Conservation (phyloP, 2,329 filamentous ascomycete species). For the Penicillium sp. region DNA sequence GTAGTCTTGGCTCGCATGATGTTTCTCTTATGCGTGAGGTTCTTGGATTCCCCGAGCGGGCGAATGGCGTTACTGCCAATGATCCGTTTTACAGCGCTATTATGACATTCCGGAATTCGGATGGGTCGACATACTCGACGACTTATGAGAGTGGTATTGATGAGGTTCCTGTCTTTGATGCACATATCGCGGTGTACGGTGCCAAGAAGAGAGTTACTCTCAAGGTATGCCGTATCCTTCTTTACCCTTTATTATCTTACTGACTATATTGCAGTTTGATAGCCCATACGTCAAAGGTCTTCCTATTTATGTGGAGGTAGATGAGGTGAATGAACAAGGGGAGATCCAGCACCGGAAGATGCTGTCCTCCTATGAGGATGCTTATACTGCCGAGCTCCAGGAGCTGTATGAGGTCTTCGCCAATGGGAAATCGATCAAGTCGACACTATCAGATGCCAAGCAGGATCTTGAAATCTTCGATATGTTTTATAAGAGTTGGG, state of each 20-base stretch:
- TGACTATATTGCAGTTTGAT: neutral
- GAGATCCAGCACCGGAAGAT: conserved; percentile 37
- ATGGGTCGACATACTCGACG: conserved; percentile 12
- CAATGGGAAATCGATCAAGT: conserved; percentile 41
- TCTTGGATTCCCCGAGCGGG: conserved; percentile 12
- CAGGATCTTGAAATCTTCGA: conserved; percentile 40
- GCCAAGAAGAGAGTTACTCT: conserved; percentile 16
- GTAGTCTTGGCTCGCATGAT: conserved; percentile 17
- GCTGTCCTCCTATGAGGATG: conserved; percentile 49
- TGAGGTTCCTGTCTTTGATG: conserved; percentile 16
- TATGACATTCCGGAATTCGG: conserved; percentile 14
- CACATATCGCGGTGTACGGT: conserved; percentile 16
- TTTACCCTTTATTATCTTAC: neutral
- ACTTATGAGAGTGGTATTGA: conserved; percentile 21
- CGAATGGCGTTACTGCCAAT: conserved; percentile 12
- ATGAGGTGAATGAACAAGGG: conserved; percentile 18
- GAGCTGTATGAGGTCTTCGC: conserved; percentile 38
- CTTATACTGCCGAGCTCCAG: conserved; percentile 45
- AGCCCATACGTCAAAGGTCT: conserved; percentile 19
- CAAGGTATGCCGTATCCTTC: neutral
- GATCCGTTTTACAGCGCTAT: conserved; percentile 20
- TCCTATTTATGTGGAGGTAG: conserved; percentile 16
- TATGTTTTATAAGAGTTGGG: conserved; percentile 29
- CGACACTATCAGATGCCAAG: conserved; percentile 41
- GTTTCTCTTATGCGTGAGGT: conserved; percentile 20